Evolutionary conservation across 2,329 filamentous ascomycete genomes (phyloP).

Genomic region (Paramyrothecium sp.): DNA sequence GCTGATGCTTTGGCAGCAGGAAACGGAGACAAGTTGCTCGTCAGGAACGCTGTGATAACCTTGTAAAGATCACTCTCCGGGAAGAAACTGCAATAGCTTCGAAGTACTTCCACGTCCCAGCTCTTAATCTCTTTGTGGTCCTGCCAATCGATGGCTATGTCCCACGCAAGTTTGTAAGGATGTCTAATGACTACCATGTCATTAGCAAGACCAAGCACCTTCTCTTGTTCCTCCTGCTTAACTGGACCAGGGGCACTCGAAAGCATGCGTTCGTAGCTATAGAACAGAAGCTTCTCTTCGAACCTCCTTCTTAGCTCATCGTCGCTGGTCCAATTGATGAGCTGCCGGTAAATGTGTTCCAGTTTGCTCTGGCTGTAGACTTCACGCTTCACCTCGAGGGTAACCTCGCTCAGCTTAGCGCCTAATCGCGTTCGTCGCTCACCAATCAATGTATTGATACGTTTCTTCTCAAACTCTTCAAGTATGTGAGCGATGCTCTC

Average conservation of each 20-base stretch:
- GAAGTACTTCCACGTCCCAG: conserved; percentile 75
- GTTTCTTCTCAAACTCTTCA: conserved; percentile 83
- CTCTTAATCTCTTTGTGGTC: conserved; percentile 73
- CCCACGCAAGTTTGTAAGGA: conserved; percentile 86
- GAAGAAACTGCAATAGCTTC: conserved; percentile 81
- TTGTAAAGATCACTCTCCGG: conserved; percentile 80
- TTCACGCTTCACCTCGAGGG: conserved; percentile 81
- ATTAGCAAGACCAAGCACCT: conserved; percentile 73
- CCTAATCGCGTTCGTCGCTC: conserved; percentile 86
- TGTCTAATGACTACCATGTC: conserved; percentile 98
- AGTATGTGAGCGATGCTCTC: conserved; percentile 78
- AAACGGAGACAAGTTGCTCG: conserved; percentile 82
- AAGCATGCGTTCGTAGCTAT: conserved; percentile 75
- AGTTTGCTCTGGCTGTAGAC: conserved; percentile 73
- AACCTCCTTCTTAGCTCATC: conserved; percentile 81
- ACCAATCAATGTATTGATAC: conserved; percentile 85
- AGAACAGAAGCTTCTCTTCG: conserved; percentile 84
- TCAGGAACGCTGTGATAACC: conserved; percentile 78
- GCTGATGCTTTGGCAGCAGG: conserved; percentile 38
- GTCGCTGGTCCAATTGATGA: conserved; percentile 88
- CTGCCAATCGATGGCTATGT: conserved; percentile 85
- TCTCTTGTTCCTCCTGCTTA: conserved; percentile 69
- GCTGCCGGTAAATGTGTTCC: conserved; percentile 75
- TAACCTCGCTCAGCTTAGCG: conserved; percentile 80
- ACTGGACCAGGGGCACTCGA: conserved; percentile 61